Evolutionary conservation across 2,329 filamentous ascomycete species (phyloP), one percentile per base, ranked within the genome.

Genomic region (Aspergillus uvarum): DNA sequence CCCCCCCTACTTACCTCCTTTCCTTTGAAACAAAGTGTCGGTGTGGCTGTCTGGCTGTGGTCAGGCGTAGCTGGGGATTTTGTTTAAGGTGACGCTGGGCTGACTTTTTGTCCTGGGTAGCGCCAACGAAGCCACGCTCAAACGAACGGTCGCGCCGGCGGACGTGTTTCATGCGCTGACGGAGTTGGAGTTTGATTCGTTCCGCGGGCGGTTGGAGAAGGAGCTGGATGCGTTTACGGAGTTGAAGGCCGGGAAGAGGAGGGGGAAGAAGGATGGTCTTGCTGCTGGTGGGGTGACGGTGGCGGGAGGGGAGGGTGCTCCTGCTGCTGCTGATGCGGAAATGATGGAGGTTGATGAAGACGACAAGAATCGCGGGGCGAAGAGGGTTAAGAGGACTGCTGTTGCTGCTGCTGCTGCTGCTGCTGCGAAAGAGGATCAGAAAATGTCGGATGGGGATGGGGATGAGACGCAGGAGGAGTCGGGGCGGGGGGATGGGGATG

Each of bases 101-200:
- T 58, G 59, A 59, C 65, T 55, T 51, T 51, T n/a, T 1, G 5
- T 22, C 14, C 7, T 4, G 5, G 24, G 61, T 60, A 87, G 85
- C 63, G 84, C 86, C 51, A 85, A 86, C 68, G 85, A 88, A 67
- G 80, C 82, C 67, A 85, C 85, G 50, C 77, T 82, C 64, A 86
- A 87, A 75, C 86, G 86, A 69, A 88, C 85, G 16, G 81, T 89
- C 65, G 79, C 82, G 53, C 85, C 86, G 1, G 75, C 81, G 58
- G 85, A 88, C 68, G 85, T 89, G 48, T 79, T 87, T 65, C 80
- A 81, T 44, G 86, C 85, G 1, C 76, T 89, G 49, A 78, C 80
- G 24, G 85, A 88, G 63, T 77, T 86, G 29, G 86, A 88, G 72
- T 83, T 87, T 63, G 82, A 83, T n/a, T 74, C 74, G n/a, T 85